Evolutionary conservation across 1,284 basidiomycete genomes (phyloP).

Genomic region (Irpex rosettiformis): DNA sequence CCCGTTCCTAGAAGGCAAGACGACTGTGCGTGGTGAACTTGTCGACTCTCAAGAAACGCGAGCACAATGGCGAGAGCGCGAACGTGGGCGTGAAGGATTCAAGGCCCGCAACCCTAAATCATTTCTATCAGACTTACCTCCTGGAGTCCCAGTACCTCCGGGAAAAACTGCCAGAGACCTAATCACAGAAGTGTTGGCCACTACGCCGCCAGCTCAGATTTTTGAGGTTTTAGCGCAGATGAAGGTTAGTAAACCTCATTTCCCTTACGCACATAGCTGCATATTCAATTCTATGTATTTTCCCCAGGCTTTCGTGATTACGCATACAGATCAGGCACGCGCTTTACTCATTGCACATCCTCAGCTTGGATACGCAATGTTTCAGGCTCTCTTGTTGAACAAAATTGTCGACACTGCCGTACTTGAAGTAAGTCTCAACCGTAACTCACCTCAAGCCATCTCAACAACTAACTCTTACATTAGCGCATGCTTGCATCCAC

Average conservation of each 20-base stretch:
- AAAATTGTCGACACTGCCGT: conserved; percentile 91
- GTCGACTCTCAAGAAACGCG: conserved; percentile 55
- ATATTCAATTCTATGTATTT: background rate
- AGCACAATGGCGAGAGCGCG: conserved; percentile 52
- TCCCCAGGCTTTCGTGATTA: conserved; percentile 81
- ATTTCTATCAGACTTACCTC: conserved; percentile 69
- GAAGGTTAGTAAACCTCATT: conserved; percentile 64
- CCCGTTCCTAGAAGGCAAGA: conserved; percentile 47
- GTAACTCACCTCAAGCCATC: conserved; percentile 12
- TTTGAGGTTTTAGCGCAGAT: conserved; percentile 97
- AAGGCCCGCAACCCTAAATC: conserved; percentile 37
- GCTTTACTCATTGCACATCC: conserved; percentile 81
- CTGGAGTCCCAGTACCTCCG: conserved; percentile 73
- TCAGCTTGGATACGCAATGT: conserved; percentile 93
- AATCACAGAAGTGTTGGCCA: conserved; percentile 86
- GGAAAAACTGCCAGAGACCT: conserved; percentile 81
- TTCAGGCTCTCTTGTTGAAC: conserved; percentile 93
- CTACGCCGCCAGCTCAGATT: conserved; percentile 80
- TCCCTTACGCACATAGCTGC: background rate
- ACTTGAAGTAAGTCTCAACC: conserved; percentile 61
- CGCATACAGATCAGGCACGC: conserved; percentile 88
- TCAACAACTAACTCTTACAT: background rate
- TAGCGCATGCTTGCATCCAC: conserved; percentile 62
- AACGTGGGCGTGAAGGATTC: conserved; percentile 32
- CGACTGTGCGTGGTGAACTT: conserved; percentile 59